Conservation (phyloP, 371 early-diverging fungal species). For the Gilbertella persicaria region DNA sequence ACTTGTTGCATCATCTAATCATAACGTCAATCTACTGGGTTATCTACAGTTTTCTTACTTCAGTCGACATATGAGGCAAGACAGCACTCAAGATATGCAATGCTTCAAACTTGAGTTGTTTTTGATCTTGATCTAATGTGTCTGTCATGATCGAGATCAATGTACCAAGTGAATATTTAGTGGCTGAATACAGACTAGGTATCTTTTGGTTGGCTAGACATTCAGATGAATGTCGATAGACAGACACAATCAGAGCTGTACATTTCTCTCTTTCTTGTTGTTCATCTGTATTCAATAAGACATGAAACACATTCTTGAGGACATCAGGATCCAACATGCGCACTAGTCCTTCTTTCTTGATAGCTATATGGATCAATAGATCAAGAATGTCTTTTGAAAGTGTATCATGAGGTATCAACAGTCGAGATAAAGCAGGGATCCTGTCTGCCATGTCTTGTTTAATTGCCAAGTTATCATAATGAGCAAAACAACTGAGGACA, state of each 20-base stretch:
- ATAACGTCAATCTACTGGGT: not conserved
- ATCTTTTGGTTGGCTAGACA: slow-evolving; percentile 22
- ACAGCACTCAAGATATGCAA: slow-evolving; percentile 28
- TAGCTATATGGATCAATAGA: slow-evolving; percentile 33
- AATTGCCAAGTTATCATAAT: slow-evolving; percentile 28
- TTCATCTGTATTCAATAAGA: slow-evolving; percentile 15
- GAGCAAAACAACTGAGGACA: slow-evolving; percentile 46
- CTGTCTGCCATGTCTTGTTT: slow-evolving; percentile 40
- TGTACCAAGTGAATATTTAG: slow-evolving; percentile 37
- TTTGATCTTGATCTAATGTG: slow-evolving; percentile 30
- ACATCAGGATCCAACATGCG: slow-evolving; percentile 47
- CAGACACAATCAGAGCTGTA: slow-evolving; percentile 21
- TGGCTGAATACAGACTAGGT: slow-evolving; percentile 33
- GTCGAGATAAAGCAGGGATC: slow-evolving; percentile 41
- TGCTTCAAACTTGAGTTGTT: slow-evolving; percentile 35
- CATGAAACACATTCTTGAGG: slow-evolving; percentile 31
- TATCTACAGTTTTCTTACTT: slow-evolving; percentile 20
- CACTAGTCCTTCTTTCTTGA: slow-evolving; percentile 40
- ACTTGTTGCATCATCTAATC: slow-evolving; percentile 31
- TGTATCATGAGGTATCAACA: slow-evolving; percentile 33
- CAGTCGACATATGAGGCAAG: slow-evolving; percentile 30
- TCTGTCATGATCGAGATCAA: slow-evolving; percentile 29
- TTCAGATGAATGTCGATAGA: slow-evolving; percentile 28
- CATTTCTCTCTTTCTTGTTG: slow-evolving; percentile 24
- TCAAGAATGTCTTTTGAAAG: slow-evolving; percentile 36